Conservation (phyloP, 129 eudicot species). For the Gnaphalium uliginosum region DNA sequence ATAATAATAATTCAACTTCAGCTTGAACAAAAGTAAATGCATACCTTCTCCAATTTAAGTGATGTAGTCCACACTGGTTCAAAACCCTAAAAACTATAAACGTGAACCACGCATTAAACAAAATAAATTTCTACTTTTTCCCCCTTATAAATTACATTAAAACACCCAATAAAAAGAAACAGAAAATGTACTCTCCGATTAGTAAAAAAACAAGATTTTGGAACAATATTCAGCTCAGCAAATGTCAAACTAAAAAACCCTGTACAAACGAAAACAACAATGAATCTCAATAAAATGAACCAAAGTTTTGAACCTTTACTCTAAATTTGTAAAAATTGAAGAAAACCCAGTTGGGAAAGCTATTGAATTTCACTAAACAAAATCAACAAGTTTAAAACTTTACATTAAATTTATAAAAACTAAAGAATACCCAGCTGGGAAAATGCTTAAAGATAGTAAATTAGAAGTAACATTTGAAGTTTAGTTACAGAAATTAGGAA, state of each 20-base stretch:
- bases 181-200: slow-evolving; percentile 6
- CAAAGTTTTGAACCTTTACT: slow-evolving; percentile 2
- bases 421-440: slow-evolving; percentile 5
- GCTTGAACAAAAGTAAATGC: slow-evolving; percentile 16
- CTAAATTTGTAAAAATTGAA: neutral
- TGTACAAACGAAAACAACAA: neutral
- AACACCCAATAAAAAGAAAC: slow-evolving; percentile 21
- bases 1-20: neutral
- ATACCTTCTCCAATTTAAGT: slow-evolving; percentile 27
- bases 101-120: slow-evolving; percentile 27
- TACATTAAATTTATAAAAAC: neutral
- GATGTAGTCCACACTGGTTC: slow-evolving; percentile 27
- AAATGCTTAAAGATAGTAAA: neutral
- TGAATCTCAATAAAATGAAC: neutral
- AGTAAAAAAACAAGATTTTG: neutral
- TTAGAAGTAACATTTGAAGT: neutral
- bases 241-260: slow-evolving; percentile 4
- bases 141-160: neutral
- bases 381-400: neutral
- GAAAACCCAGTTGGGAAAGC: slow-evolving; percentile 1
- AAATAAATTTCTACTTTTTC: neutral
- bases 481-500: slow-evolving; percentile 16
- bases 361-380: neutral
- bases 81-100: slow-evolving; percentile 31
- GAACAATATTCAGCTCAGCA: neutral